These are phyloP conservation scores for Jimgerdemannia lactiflua DNA, from an alignment of 192 early-diverging fungal genomes.

Conservation along the genomic window DNA sequence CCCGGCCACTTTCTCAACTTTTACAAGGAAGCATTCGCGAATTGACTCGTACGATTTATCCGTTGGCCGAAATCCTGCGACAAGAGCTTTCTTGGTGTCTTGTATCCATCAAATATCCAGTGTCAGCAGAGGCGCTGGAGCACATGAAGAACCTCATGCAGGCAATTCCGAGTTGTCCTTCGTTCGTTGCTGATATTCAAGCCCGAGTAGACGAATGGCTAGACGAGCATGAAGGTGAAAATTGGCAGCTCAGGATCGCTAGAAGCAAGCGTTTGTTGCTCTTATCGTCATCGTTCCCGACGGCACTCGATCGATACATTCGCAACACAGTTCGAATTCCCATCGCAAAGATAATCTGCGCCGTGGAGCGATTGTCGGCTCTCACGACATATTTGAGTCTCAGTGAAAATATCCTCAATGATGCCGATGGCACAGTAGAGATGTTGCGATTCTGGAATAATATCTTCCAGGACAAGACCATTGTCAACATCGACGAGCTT, in stretches of 20 bases:
- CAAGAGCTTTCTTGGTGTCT: constrained; percentile 23
- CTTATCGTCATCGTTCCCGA: constrained; percentile 9
- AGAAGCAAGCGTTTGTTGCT: constrained; percentile 13
- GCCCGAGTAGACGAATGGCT: constrained; percentile 5
- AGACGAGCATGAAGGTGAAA: not conserved
- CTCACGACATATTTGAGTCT: constrained; percentile 5
- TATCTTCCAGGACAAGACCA: constrained; percentile 1
- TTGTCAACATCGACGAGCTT: constrained; percentile 5
- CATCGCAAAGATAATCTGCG: constrained; percentile 9
- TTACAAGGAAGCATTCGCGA: constrained; percentile 7
- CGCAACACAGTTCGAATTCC: constrained; percentile 7
- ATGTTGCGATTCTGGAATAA: constrained; percentile 14
- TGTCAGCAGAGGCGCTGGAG: constrained; percentile 6
- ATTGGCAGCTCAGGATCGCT: constrained; percentile 13
- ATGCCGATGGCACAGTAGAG: not conserved
- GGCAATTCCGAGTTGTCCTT: not conserved
- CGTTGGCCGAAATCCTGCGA: constrained; percentile 17
- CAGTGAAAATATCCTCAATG: not conserved
- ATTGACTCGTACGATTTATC: constrained; percentile 9
- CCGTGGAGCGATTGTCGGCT: constrained; percentile 7
- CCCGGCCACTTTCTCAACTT: constrained; percentile 5
- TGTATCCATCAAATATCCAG: constrained; percentile 22
- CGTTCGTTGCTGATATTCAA: not conserved
- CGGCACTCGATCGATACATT: constrained; percentile 5
- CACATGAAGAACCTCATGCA: not conserved